phyloP scores from a whole-genome alignment of 495 filamentous ascomycete species.

The Podospora appendiculata region DNA sequence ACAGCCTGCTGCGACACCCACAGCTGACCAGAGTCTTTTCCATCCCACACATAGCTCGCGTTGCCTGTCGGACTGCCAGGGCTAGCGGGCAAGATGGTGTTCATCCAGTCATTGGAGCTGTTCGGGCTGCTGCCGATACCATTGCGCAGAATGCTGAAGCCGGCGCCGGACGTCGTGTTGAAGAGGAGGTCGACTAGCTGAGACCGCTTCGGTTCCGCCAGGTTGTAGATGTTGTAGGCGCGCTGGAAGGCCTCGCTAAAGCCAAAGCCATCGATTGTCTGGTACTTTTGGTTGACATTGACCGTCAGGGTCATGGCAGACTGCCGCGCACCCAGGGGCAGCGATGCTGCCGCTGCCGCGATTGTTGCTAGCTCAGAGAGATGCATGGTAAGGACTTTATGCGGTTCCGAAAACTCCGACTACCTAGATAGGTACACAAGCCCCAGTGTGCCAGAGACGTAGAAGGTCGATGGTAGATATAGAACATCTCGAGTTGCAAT shows the following conservation, averaged over 20 bases:
- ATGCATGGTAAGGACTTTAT: neutral
- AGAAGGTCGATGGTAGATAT: neutral
- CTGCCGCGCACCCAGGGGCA: neutral
- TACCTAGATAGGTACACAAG: no score
- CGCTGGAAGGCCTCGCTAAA: conserved; percentile 44
- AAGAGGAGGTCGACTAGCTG: conserved; percentile 41
- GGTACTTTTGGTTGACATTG: conserved; percentile 21
- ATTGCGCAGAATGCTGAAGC: conserved; percentile 46
- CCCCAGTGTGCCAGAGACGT: neutral
- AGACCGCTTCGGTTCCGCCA: conserved; percentile 18
- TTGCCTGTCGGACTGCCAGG: conserved; percentile 25
- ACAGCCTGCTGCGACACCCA: conserved; percentile 44
- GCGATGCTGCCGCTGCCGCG: neutral
- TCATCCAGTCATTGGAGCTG: conserved; percentile 15
- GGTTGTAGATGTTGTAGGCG: conserved; percentile 31
- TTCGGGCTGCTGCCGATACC: conserved; percentile 26
- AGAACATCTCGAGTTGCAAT: no score
- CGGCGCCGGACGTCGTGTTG: conserved; percentile 39
- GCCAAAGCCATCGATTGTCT: conserved; percentile 40
- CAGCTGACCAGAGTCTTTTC: conserved; percentile 37
- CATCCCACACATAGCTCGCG: conserved; percentile 8
- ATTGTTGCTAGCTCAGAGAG: neutral
- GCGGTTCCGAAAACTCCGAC: no score
- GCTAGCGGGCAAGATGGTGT: conserved; percentile 32
- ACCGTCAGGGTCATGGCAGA: conserved; percentile 19